Conservation (phyloP, 2,329 filamentous ascomycete genomes). For the Colletotrichum echinochloae region DNA sequence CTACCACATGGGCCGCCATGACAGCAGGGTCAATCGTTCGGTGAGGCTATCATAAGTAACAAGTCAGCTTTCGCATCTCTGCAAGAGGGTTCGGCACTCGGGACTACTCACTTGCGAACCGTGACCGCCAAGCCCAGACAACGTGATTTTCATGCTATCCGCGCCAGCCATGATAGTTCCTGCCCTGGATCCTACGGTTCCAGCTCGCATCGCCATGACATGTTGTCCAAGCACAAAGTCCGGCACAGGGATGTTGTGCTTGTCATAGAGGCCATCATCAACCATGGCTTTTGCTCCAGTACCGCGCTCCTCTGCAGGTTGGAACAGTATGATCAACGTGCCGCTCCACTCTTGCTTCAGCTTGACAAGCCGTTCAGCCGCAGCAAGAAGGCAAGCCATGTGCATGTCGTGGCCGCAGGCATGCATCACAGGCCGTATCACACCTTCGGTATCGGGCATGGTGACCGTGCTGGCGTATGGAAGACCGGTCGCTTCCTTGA, state of each 20-base stretch:
- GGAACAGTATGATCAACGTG: slow-evolving; percentile 73
- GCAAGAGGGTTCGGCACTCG: not conserved
- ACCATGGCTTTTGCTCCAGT: slow-evolving; percentile 64
- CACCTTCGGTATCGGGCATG: slow-evolving; percentile 58
- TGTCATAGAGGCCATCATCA: slow-evolving; percentile 51
- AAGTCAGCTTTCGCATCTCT: slow-evolving; percentile 38
- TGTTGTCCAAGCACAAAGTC: slow-evolving; percentile 54
- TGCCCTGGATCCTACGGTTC: slow-evolving; percentile 43
- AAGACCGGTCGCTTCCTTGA: slow-evolving; percentile 66
- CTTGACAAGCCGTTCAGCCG: slow-evolving; percentile 61
- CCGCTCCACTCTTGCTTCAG: slow-evolving; percentile 66
- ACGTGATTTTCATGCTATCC: slow-evolving; percentile 47
- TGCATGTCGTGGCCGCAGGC: slow-evolving; percentile 78
- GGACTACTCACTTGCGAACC: slow-evolving; percentile 42
- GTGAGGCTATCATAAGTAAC: slow-evolving; percentile 50
- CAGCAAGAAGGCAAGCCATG: slow-evolving; percentile 68
- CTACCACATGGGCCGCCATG: slow-evolving; percentile 55
- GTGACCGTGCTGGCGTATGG: slow-evolving; percentile 62
- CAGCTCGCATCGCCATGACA: slow-evolving; percentile 49
- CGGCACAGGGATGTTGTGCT: slow-evolving; percentile 46
- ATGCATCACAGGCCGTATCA: slow-evolving; percentile 71
- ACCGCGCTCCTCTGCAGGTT: slow-evolving; percentile 75
- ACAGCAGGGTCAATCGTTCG: slow-evolving; percentile 60
- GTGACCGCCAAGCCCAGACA: slow-evolving; percentile 58
- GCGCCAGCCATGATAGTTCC: slow-evolving; percentile 46